These are phyloP conservation scores for Stephanodiscus minutulus DNA, from an alignment of 108 stramenopile genomes.

Conservation along the genomic window DNA sequence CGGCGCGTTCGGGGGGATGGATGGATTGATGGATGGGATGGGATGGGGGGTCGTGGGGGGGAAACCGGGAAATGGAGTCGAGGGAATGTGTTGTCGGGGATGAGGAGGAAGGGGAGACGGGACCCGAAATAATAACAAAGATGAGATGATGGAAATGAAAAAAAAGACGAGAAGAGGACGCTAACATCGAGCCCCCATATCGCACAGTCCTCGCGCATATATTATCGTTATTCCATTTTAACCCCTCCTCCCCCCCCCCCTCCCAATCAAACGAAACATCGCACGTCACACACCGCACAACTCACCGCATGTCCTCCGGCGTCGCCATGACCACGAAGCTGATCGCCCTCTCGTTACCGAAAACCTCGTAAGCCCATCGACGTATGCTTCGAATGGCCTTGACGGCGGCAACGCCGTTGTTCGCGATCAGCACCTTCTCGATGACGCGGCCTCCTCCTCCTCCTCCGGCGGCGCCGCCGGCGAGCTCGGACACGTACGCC, in stretches of 20 bases:
- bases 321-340: slow-evolving; percentile 99
- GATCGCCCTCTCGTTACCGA: slow-evolving; percentile 91
- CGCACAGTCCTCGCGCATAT: no score
- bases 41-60: neutral
- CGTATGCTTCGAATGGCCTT: slow-evolving; percentile 98
- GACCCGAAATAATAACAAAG: neutral
- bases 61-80: neutral
- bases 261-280: slow-evolving; percentile 9
- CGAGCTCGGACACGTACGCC: slow-evolving; percentile 68
- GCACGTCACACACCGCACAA: slow-evolving; percentile 8
- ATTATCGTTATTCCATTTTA: no score
- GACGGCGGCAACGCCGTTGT: slow-evolving; percentile 95
- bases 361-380: slow-evolving; percentile 93
- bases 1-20: slow-evolving; percentile 27
- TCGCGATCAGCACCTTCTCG: slow-evolving; percentile 88
- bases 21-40: neutral
- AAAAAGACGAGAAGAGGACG: slow-evolving; percentile 3
- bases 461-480: slow-evolving; percentile 60
- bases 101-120: neutral
- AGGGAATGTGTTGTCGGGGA: neutral
- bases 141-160: neutral
- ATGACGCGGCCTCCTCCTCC: slow-evolving; percentile 75
- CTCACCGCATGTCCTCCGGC: slow-evolving; percentile 95
- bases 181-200: no score
- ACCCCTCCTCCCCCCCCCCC: no score